These are phyloP conservation scores for Camelina laxa DNA, from an alignment of 345 rosid species.

Conservation along the genomic window DNA sequence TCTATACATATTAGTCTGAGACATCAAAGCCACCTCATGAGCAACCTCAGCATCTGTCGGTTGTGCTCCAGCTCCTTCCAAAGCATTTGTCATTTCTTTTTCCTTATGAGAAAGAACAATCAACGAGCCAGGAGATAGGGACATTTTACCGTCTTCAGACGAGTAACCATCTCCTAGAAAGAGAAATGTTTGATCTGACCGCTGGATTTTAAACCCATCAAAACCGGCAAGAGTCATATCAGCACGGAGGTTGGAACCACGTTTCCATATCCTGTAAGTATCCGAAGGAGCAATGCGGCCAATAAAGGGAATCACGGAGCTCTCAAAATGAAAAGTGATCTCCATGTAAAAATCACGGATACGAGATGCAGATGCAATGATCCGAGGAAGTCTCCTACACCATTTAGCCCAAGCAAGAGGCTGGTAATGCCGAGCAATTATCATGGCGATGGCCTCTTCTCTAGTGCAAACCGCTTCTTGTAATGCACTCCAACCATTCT, in stretches of 20 bases:
- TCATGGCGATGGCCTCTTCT: constrained; percentile 92
- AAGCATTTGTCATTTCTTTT: constrained; percentile 90
- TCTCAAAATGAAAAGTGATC: constrained; percentile 96
- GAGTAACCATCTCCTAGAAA: constrained; percentile 89
- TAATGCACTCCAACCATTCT: constrained; percentile 98
- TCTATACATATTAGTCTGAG: constrained; percentile 97
- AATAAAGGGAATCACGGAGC: constrained; percentile 95
- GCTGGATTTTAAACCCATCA: constrained; percentile 93
- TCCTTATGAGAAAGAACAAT: constrained; percentile 93
- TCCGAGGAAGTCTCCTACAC: constrained; percentile 94
- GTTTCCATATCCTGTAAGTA: constrained; percentile 98
- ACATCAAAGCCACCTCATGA: constrained; percentile 92
- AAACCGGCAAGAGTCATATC: constrained; percentile 98
- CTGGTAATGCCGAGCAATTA: constrained; percentile 89
- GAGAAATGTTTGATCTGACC: constrained; percentile 91
- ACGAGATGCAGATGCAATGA: constrained; percentile 80
- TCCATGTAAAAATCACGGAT: constrained; percentile 98
- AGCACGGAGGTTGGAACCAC: constrained; percentile 97
- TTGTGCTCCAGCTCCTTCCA: constrained; percentile 96
- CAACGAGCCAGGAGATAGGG: constrained; percentile 78
- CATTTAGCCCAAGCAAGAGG: constrained; percentile 99
- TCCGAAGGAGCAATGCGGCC: constrained; percentile 98
- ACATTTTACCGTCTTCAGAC: constrained; percentile 71
- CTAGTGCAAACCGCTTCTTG: constrained; percentile 99
- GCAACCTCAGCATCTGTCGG: constrained; percentile 95